phyloP scores from a whole-genome alignment of 257 asterid species.

The Phtheirospermum japonicum region DNA sequence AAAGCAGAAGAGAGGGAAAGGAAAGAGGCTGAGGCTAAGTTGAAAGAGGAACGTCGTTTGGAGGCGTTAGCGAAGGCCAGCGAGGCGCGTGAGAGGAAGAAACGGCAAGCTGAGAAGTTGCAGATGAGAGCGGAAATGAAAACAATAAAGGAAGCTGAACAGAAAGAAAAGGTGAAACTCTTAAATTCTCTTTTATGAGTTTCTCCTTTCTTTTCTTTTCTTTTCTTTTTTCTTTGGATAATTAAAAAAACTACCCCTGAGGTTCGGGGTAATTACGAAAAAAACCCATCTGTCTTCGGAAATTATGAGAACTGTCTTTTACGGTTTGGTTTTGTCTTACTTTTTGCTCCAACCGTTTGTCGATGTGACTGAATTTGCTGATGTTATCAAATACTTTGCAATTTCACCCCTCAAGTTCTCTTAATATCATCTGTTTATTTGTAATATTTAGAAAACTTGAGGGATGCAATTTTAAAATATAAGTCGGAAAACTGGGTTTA shows the following conservation, averaged over 20 bases:
- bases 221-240: too few species aligned
- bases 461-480: too few species aligned
- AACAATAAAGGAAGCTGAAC: conserved; percentile 73
- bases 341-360: too few species aligned
- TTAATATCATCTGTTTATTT: too few species aligned
- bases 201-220: neutral
- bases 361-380: neutral
- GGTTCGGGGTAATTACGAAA: neutral
- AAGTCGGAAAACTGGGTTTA: too few species aligned
- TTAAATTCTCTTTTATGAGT: neutral
- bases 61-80: conserved; percentile 63
- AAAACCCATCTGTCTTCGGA: neutral
- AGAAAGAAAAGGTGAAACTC: conserved; percentile 58
- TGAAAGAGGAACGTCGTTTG: conserved; percentile 58
- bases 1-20: conserved; percentile 50
- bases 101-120: conserved; percentile 58
- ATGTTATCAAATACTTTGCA: neutral
- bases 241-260: neutral
- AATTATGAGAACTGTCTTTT: neutral
- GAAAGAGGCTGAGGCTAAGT: conserved; percentile 41
- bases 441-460: too few species aligned
- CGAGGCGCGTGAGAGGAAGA: conserved; percentile 82
- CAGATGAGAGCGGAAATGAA: conserved; percentile 58
- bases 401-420: too few species aligned
- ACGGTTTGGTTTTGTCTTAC: neutral